A percentile compares a stretch with the other conserved stretches of the same genome.
Evolutionary conservation across 1,284 basidiomycete genomes (phyloP).

Genomic region (Melampsora larici-populina): DNA sequence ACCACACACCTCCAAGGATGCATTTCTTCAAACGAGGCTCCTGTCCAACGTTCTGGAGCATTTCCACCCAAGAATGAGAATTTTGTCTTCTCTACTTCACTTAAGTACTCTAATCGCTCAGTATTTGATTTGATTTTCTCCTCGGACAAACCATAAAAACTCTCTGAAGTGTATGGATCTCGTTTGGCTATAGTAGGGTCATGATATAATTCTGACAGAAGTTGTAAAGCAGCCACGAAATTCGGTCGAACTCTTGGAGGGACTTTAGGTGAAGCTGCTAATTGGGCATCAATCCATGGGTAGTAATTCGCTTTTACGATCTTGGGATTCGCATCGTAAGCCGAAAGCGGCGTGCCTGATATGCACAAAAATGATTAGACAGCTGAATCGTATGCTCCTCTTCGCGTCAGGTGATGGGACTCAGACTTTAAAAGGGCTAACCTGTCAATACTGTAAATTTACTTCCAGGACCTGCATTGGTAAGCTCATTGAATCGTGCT

Average conservation of each 20-base stretch:
- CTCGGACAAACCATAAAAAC: conserved; percentile 17
- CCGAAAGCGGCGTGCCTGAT: conserved; percentile 26
- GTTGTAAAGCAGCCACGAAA: conserved; percentile 7
- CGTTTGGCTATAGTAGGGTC: conserved; percentile 24
- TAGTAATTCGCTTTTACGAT: conserved; percentile 25
- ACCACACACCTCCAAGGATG: conserved; percentile 21
- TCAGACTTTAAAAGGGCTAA: too few relatives aligned
- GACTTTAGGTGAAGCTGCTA: background rate
- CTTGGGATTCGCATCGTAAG: conserved; percentile 26
- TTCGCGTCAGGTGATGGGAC: too few relatives aligned
- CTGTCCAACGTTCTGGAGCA: conserved; percentile 42
- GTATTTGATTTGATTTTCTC: conserved; percentile 23
- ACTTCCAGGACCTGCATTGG: conserved; percentile 9
- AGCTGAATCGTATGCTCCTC: background rate
- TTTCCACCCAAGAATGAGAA: conserved; percentile 34
- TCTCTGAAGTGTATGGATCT: background rate
- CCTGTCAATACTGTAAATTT: conserved; percentile 25
- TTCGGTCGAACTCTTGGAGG: background rate
- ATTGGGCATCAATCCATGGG: conserved; percentile 32
- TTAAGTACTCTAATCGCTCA: conserved; percentile 14
- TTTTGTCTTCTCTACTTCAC: conserved; percentile 19
- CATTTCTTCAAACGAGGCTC: conserved; percentile 36
- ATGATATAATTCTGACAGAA: conserved; percentile 5
- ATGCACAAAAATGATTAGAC: background rate
- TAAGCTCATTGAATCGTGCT: conserved; percentile 13